These are phyloP conservation scores for Chamaenerion angustifolium DNA, from an alignment of 345 rosid species.

Conservation along the genomic window DNA sequence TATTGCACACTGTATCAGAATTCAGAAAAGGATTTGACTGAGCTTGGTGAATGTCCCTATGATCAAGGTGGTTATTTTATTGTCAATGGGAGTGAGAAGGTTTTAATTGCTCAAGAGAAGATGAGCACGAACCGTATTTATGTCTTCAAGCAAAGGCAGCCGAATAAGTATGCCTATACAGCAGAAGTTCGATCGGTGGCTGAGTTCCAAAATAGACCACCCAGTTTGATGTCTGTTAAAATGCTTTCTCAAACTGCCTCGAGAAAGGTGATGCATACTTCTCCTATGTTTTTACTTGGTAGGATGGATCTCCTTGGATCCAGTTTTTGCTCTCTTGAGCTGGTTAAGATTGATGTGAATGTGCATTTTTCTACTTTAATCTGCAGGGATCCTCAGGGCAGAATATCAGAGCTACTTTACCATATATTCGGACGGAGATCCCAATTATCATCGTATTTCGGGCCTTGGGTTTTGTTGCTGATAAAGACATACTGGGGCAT, in stretches of 20 bases:
- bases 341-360: not conserved
- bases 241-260: conserved; percentile 96
- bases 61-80: conserved; percentile 99
- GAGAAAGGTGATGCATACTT: conserved; percentile 25
- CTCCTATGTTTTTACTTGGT: no score
- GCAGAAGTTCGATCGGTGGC: conserved; percentile 97
- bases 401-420: conserved; percentile 86
- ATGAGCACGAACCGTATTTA: conserved; percentile 98
- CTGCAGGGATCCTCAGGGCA: conserved; percentile 94
- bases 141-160: conserved; percentile 95
- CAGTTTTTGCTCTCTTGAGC: not conserved
- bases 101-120: conserved; percentile 95
- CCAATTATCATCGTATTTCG: conserved; percentile 95
- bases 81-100: conserved; percentile 96
- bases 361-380: not conserved
- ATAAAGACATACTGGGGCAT: conserved; percentile 84
- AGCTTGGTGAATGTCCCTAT: conserved; percentile 97
- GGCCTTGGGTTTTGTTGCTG: conserved; percentile 92
- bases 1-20: conserved; percentile 81
- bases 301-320: no score
- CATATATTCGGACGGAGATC: conserved; percentile 89
- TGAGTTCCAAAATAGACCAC: conserved; percentile 85
- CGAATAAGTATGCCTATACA: conserved; percentile 82
- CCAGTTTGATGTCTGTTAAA: conserved; percentile 93
- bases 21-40: conserved; percentile 95